phyloP scores from a whole-genome alignment of 345 rosid species.

The Lumnitzera racemosa region DNA sequence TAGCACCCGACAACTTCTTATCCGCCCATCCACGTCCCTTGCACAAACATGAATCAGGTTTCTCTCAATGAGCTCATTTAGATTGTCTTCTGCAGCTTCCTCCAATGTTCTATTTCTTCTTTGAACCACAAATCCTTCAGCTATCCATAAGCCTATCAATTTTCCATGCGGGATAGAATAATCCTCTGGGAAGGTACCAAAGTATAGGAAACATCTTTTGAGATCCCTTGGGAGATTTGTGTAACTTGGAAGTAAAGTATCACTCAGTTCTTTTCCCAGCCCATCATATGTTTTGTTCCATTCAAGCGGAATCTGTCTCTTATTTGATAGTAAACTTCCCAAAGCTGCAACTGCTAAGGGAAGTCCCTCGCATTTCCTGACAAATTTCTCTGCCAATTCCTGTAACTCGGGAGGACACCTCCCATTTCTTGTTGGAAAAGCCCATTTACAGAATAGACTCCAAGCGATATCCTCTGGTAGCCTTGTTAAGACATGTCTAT shows the following conservation, averaged over 20 bases:
- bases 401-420: slow-evolving; percentile 5
- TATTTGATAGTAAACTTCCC: slow-evolving; percentile 5
- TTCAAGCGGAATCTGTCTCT: not conserved
- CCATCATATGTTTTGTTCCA: slow-evolving; percentile 10
- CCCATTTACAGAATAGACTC: slow-evolving; percentile 5
- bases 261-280: not conserved
- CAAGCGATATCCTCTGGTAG: not conserved
- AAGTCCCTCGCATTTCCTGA: slow-evolving; percentile 16
- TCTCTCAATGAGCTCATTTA: slow-evolving; percentile 12
- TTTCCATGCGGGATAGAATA: not conserved
- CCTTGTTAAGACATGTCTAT: not conserved
- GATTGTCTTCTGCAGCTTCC: slow-evolving; percentile 7
- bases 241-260: slow-evolving; percentile 12
- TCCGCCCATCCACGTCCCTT: slow-evolving; percentile 5
- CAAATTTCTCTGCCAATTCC: slow-evolving; percentile 1
- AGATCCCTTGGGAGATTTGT: slow-evolving; percentile 7
- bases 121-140: slow-evolving; percentile 15
- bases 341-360: slow-evolving; percentile 9
- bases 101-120: not conserved
- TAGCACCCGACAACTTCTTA: slow-evolving; percentile 6
- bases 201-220: slow-evolving; percentile 13
- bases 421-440: not conserved
- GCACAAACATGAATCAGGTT: slow-evolving; percentile 6
- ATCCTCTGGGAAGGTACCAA: slow-evolving; percentile 18
- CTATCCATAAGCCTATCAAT: slow-evolving; percentile 15